Evolutionary conservation across 106 monocot genomes (phyloP).

Genomic region (Dendrobium nobile): DNA sequence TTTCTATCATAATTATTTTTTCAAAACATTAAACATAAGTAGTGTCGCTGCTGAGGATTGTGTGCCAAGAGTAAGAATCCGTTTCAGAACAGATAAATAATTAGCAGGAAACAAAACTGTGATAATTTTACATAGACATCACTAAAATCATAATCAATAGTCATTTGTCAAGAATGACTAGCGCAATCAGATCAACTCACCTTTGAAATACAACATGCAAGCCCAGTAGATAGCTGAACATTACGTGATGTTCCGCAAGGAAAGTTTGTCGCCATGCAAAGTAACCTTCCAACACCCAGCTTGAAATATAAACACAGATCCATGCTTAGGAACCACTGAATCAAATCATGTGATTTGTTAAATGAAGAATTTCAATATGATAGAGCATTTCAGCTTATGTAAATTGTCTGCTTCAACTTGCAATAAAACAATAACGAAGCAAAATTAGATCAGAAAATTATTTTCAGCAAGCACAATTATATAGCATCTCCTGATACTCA

Average conservation of each 20-base stretch:
- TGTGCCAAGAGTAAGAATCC: no score
- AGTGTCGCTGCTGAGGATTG: no score
- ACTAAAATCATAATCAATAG: neutral
- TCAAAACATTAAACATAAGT: no score
- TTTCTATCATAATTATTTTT: no score
- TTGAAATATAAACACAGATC: conserved; percentile 62
- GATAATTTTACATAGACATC: no score
- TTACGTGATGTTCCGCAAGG: conserved; percentile 9
- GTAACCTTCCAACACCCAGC: conserved; percentile 49
- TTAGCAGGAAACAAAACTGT: no score
- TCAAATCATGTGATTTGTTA: neutral
- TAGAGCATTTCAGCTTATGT: neutral
- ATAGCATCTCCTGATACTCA: neutral
- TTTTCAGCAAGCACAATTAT: neutral
- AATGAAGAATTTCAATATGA: neutral
- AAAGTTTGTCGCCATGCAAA: conserved; percentile 46
- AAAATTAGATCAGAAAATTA: neutral
- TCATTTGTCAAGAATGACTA: neutral
- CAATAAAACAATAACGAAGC: neutral
- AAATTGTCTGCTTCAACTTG: neutral
- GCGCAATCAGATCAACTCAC: neutral
- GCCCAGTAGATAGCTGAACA: neutral
- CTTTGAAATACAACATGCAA: neutral
- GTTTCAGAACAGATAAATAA: no score
- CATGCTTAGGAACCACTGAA: conserved; percentile 50